phyloP scores from a whole-genome alignment of 108 stramenopile species.

The Chaetoceros tenuissimus region DNA sequence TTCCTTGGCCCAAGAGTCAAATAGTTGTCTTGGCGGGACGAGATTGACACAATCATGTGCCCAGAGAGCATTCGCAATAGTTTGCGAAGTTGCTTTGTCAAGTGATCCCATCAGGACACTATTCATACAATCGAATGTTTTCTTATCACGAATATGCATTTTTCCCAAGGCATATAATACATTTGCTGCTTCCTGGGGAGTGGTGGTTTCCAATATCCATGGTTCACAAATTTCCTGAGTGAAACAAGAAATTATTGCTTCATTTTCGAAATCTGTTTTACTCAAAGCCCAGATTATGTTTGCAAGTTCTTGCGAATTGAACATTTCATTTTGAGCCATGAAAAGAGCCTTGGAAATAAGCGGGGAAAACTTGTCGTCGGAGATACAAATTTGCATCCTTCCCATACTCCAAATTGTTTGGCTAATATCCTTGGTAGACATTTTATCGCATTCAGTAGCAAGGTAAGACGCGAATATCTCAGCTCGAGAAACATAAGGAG shows the following conservation, averaged over 20 bases:
- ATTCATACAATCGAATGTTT: slow-evolving; percentile 34
- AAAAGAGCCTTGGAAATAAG: slow-evolving; percentile 19
- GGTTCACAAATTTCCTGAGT: slow-evolving; percentile 4
- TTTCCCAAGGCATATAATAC: slow-evolving; percentile 47
- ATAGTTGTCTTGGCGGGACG: slow-evolving; percentile 31
- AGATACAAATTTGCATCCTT: slow-evolving; percentile 24
- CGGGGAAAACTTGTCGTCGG: slow-evolving; percentile 1
- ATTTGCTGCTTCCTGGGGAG: slow-evolving; percentile 47
- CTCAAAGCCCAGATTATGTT: slow-evolving; percentile 57
- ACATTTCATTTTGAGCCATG: slow-evolving; percentile 6
- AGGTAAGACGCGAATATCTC: slow-evolving; percentile 22
- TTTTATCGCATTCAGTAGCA: slow-evolving; percentile 16
- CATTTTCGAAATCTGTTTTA: slow-evolving; percentile 29
- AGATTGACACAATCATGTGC: slow-evolving; percentile 38
- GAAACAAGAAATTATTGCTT: slow-evolving; percentile 20
- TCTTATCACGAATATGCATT: slow-evolving; percentile 40
- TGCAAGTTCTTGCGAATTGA: slow-evolving; percentile 43
- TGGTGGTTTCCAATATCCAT: slow-evolving; percentile 3
- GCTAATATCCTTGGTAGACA: slow-evolving; percentile 48
- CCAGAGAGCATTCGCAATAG: slow-evolving; percentile 61
- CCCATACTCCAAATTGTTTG: slow-evolving; percentile 62
- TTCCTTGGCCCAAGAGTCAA: slow-evolving; percentile 46
- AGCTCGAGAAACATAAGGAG: slow-evolving; percentile 40
- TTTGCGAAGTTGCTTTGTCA: slow-evolving; percentile 43
- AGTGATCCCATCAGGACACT: slow-evolving; percentile 28